Base-by-base conservation (phyloP, 139 green algal species). In the Tetradesmus lagerheimii region DNA sequence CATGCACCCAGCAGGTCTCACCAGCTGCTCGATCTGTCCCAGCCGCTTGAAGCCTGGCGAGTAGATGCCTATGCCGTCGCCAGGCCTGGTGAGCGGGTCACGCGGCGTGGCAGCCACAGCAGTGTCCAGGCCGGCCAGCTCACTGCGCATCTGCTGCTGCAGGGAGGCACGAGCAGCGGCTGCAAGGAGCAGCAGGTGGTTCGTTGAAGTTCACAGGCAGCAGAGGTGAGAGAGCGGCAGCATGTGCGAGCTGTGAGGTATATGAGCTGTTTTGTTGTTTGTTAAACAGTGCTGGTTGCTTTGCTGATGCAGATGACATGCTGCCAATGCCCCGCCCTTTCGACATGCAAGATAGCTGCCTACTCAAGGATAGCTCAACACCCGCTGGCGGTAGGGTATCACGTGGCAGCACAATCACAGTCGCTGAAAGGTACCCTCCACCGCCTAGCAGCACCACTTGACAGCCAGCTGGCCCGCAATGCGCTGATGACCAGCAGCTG, bases 21-120 rank as follows among this genome's bases (percentile, higher is more conserved):
- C 74, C 45, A 50, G 34, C 31, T 29, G 4, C 27, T 85, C 41
- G 0, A 85, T 85, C 31, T 47, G 5, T 5, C 74, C 86, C 74
- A 90, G 86, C 4, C 20, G 20, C n/a, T 84, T 84, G 75, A 84
- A 90, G 47, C 43, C 71, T 1, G 86, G 75, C 9, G 74, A 71
- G 75, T 84, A 85, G 27, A 90, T 85, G n/a, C 86, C 86, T 3
- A 84, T 31, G 31, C 74, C 86, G 62, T 83, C 74, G 39, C 86
- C 86, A 45, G 86, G 86, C 43, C n/a, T 47, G 5, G 86, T 90
- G 27, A 75, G 25, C 0, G 75, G 43, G 34, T 90, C 86, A 18
- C 39, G 31, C 5, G 86, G 86, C 4, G 57, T 71, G 25, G 74
- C 75, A 25, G 74, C 34, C 16, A 90, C 74, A 39, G 75, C 74